These are phyloP conservation scores for Lactuca sativa DNA, from an alignment of 129 eudicot species.

Conservation along the genomic window DNA sequence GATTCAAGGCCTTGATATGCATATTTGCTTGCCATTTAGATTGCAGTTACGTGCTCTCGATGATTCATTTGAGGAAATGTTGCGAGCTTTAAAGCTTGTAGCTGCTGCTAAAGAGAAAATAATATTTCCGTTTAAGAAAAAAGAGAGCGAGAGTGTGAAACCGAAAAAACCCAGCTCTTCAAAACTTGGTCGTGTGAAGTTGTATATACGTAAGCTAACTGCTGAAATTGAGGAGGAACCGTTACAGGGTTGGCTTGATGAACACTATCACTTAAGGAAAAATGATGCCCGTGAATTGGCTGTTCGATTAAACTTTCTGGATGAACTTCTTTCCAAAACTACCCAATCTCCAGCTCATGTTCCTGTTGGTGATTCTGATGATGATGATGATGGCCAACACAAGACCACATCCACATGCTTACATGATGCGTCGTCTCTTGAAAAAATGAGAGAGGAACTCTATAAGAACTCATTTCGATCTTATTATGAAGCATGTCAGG, in stretches of 20 bases:
- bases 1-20: conserved; percentile 89
- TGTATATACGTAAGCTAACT: conserved; percentile 67
- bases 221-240: conserved; percentile 96
- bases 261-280: conserved; percentile 72
- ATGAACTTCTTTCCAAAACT: conserved; percentile 50
- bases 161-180: conserved; percentile 64
- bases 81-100: conserved; percentile 82
- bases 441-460: conserved; percentile 66
- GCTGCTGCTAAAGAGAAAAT: conserved; percentile 60
- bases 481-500: conserved; percentile 75
- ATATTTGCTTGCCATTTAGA: conserved; percentile 83
- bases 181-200: conserved; percentile 70
- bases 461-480: conserved; percentile 70
- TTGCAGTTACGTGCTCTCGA: conserved; percentile 91
- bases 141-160: conserved; percentile 39
- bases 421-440: conserved; percentile 55
- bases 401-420: conserved; percentile 35
- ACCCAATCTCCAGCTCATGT: conserved; percentile 36
- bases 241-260: conserved; percentile 97
- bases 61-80: conserved; percentile 86
- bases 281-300: conserved; percentile 87
- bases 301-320: conserved; percentile 70
- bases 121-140: conserved; percentile 47
- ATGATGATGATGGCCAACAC: conserved; percentile 53
- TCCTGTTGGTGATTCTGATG: conserved; percentile 38